These are phyloP conservation scores for Lodderomyces metapsilosis DNA, from an alignment of 1,139 yeast species.

Conservation along the genomic window DNA sequence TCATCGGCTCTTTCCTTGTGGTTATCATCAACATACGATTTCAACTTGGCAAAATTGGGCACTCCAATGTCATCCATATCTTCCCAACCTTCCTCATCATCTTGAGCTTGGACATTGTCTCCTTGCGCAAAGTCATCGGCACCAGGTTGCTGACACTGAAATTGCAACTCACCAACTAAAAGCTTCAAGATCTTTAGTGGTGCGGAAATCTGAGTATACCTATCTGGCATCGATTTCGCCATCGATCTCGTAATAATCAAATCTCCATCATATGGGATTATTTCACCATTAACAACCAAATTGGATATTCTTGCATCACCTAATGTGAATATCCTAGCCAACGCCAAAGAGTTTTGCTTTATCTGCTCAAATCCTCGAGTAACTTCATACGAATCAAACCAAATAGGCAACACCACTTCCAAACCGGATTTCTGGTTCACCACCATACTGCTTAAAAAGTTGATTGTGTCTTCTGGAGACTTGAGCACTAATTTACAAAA, in stretches of 20 bases:
- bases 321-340: conserved; percentile 61
- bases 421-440: conserved; percentile 20
- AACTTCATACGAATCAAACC: conserved; percentile 82
- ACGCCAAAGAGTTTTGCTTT: conserved; percentile 66
- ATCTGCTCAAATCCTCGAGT: conserved; percentile 78
- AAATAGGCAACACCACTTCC: conserved; percentile 48
- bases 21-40: conserved; percentile 51
- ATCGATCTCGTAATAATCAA: conserved; percentile 81
- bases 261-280: conserved; percentile 59
- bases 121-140: conserved; percentile 36
- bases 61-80: conserved; percentile 69
- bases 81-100: conserved; percentile 71
- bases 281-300: conserved; percentile 73
- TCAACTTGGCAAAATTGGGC: conserved; percentile 57
- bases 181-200: conserved; percentile 71
- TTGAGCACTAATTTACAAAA: conserved; percentile 68
- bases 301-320: conserved; percentile 52
- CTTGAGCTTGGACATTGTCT: conserved; percentile 22
- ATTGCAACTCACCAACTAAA: conserved; percentile 64
- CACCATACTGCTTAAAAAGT: conserved; percentile 41
- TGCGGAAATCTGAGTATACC: conserved; percentile 65
- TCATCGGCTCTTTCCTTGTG: conserved; percentile 34
- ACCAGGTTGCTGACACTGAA: conserved; percentile 53
- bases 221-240: conserved; percentile 66
- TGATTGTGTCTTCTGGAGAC: conserved; percentile 60